Evolutionary conservation across 1,284 basidiomycete species (phyloP).

Genomic region (Ceratobasidium theobromae): DNA sequence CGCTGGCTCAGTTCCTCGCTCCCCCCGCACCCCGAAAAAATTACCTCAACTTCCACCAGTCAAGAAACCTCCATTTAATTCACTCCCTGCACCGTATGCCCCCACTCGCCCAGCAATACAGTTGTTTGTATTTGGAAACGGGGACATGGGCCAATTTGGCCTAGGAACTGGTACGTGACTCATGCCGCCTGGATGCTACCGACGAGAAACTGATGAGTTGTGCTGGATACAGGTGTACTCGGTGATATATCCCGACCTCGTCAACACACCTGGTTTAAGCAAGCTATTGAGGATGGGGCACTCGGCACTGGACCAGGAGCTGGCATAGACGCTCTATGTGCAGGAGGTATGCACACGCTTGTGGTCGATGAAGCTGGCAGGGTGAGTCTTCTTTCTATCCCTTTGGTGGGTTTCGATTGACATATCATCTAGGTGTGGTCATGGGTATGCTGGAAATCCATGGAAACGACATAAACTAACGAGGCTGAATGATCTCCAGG

Average conservation of each 20-base stretch:
- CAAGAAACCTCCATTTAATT: slow-evolving; percentile 47
- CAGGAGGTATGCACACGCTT: slow-evolving; percentile 83
- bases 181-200: background rate
- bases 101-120: slow-evolving; percentile 59
- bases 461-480: background rate
- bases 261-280: slow-evolving; percentile 64
- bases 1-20: slow-evolving; percentile 9
- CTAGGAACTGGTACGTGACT: slow-evolving; percentile 55
- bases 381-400: slow-evolving; percentile 51
- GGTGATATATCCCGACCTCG: slow-evolving; percentile 72
- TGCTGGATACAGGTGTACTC: slow-evolving; percentile 52
- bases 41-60: background rate
- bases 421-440: slow-evolving; percentile 64
- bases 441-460: slow-evolving; percentile 54
- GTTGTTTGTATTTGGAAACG: slow-evolving; percentile 83
- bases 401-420: slow-evolving; percentile 1
- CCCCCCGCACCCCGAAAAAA: background rate
- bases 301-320: slow-evolving; percentile 64
- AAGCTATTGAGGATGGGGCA: slow-evolving; percentile 60
- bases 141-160: slow-evolving; percentile 88
- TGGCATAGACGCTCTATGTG: slow-evolving; percentile 73
- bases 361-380: slow-evolving; percentile 82
- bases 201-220: background rate
- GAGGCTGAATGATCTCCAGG: slow-evolving; percentile 1
- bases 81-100: slow-evolving; percentile 55